Base-by-base conservation (phyloP, 192 early-diverging fungal species). In the Gorgonomyces haynaldii region DNA sequence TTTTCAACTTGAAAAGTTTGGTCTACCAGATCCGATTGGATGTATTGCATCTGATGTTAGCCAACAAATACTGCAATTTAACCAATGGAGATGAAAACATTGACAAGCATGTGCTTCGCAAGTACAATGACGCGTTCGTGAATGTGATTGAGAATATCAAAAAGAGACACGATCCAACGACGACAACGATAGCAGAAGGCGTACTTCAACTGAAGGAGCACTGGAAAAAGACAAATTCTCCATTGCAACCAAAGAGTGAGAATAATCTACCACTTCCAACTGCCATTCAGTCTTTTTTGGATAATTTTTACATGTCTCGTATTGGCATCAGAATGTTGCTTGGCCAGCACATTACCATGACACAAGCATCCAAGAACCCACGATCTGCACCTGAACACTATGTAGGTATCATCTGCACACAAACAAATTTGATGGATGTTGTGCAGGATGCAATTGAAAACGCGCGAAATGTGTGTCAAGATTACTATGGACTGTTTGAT, bases 321-420 rank as follows among this genome's bases (percentile, higher is more conserved):
- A 96, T 96, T 50, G 93, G 93, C n/a, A 94, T 97, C 59, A 83
- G 93, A 40, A 90, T 94, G 86, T 73, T 97, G 40, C 90, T 97
- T 53, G 92, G 86, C 60, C 76, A 88, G 54, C 86, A 88, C 50
- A 74, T 81, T 34, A 77, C 82, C 50, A 58, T 85, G 7, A 26
- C 46, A 22, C 13, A 34, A 49, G 27, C 3, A 34, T 9, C 44
- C 10, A n/a, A n/a, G n/a, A n/a, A n/a, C n/a, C n/a, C n/a, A n/a
- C n/a, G n/a, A n/a, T n/a, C n/a, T n/a, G n/a, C n/a, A 62, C n/a
- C 66, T 73, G 64, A 58, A 25, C 79, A 87, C 58, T 91, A 88
- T 50, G 90, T 93, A 0, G 93, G 93, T 30, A 86, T 97, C 42
- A 94, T 97, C 47, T 90, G 89, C 64, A 94, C 90, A 5, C 74